Base-by-base conservation (phyloP, 2,329 filamentous ascomycete species). In the Colletotrichum sp. region DNA sequence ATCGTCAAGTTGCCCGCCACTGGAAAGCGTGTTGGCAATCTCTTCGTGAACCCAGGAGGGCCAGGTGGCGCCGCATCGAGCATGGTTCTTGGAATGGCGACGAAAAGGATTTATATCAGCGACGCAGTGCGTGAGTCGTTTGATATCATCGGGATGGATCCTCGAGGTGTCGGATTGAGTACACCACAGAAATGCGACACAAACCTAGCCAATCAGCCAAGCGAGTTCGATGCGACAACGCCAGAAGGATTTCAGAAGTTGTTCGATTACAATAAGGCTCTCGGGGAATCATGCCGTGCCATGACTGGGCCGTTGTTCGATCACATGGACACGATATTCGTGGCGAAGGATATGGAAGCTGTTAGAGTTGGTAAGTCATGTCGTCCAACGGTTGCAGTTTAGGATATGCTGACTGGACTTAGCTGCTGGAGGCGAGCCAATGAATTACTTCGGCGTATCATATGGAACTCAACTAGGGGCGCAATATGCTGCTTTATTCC, bases 1-100 rank as follows among this genome's bases (percentile, higher is more conserved):
- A 58, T 75, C 13, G 73, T 75, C 55, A 75, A 64, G n/a, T 13
- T 75, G 2, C 73, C 73, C 1, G 73, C 70, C 6, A 58, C 30
- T 3, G 69, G 57, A 2, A 24, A 67, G 73, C 73, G 69, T 8
- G 57, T 72, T 5, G 73, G 73, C 5, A 72, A 75, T 28, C 63
- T 75, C 26, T 75, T 75, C 15, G 73, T 75, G 24, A 75, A 75
- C 10, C 73, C 73, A 5, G 73, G 73, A 13, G 73, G 73, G 4
- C 73, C 73, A 2, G 73, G 73, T 13, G 73, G 73, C 9, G 69
- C 73, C 18, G 69, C 73, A 1, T 75, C 73, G 9, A 68, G 73
- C 38, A 75, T 75, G 73, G 63, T 72, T 4, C n/a, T 72, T 0
- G n/a, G 63, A 6, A 72, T 75, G 43, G 73, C 55, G 9, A 10